Evolutionary conservation across 148 eudicot species (phyloP).

Genomic region (Rhododendron williamsianum): DNA sequence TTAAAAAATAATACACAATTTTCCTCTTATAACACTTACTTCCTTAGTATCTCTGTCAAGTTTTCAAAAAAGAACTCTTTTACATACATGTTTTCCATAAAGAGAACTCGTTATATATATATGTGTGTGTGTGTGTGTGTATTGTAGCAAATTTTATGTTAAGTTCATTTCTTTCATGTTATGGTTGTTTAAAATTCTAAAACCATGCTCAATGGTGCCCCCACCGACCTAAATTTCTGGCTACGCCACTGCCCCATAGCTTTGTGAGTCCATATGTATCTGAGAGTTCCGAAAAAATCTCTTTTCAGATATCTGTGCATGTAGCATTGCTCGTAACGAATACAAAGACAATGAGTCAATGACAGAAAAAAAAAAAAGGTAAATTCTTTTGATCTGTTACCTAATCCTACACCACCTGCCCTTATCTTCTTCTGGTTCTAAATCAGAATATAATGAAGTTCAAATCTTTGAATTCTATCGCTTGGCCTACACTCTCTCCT

Average conservation of each 20-base stretch:
- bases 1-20: too few species aligned
- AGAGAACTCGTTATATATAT: too few species aligned
- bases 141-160: too few species aligned
- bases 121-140: too few species aligned
- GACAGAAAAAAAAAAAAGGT: background rate
- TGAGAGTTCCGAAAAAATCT: background rate
- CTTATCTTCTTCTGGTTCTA: background rate
- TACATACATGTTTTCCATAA: too few species aligned
- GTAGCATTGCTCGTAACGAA: background rate
- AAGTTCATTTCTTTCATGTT: too few species aligned
- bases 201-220: too few species aligned
- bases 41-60: too few species aligned
- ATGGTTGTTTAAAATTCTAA: too few species aligned
- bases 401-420: slow-evolving; percentile 3
- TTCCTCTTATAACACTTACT: too few species aligned
- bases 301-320: background rate
- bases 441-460: background rate
- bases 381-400: background rate
- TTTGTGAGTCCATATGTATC: background rate
- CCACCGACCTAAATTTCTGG: too few species aligned
- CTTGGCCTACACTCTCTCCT: background rate
- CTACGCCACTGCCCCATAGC: background rate
- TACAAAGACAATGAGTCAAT: background rate
- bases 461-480: slow-evolving; percentile 12
- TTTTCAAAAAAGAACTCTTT: too few species aligned